Conservation (phyloP, 257 asterid species). For the Primulina tabacum region DNA sequence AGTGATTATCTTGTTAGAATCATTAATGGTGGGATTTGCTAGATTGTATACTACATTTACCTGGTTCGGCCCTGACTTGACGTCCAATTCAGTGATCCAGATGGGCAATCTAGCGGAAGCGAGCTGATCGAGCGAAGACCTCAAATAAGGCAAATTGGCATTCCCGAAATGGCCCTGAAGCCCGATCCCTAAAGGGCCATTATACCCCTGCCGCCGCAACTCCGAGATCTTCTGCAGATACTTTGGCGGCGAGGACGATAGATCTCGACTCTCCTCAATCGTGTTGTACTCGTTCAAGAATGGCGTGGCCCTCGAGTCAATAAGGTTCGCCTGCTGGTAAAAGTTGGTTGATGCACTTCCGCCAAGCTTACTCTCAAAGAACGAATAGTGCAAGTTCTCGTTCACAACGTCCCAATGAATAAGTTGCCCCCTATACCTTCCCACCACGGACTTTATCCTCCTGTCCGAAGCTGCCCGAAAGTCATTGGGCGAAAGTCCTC, state of each 20-base stretch:
- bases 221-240: conserved; percentile 41
- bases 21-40: background rate
- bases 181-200: conserved; percentile 61
- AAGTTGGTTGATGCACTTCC: conserved; percentile 22
- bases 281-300: conserved; percentile 67
- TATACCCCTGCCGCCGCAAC: conserved; percentile 43
- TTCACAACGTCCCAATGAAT: conserved; percentile 54
- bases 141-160: conserved; percentile 37
- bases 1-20: background rate
- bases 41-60: conserved; percentile 19
- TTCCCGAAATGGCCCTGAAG: conserved; percentile 46
- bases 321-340: conserved; percentile 30
- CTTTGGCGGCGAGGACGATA: conserved; percentile 34
- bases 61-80: conserved; percentile 37
- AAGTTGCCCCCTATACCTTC: conserved; percentile 36
- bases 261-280: conserved; percentile 45
- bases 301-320: conserved; percentile 39
- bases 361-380: conserved; percentile 47
- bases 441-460: conserved; percentile 38
- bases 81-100: conserved; percentile 75
- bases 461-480: conserved; percentile 22
- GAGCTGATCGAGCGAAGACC: conserved; percentile 49
- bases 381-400: conserved; percentile 41
- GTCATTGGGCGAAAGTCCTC: conserved; percentile 31
- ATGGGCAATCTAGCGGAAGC: conserved; percentile 52